Base-by-base conservation (phyloP, 1,284 basidiomycete species). In the Ustilago cynodontis region DNA sequence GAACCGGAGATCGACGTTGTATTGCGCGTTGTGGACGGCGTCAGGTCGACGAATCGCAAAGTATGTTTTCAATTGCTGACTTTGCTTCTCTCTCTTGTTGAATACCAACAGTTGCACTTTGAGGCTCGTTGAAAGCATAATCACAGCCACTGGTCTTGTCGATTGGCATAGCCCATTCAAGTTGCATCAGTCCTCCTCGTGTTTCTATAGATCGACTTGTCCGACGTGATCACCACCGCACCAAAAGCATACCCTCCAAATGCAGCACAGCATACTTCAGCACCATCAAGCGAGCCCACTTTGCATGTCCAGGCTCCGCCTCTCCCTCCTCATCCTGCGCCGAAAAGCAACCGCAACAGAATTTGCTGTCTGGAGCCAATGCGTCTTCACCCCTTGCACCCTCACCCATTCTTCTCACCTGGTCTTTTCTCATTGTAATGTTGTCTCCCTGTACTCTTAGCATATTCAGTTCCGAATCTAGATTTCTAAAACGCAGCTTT, bases 381-480 rank as follows among this genome's bases (percentile, higher is more conserved):
- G n/a, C n/a, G n/a, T n/a, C n/a, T n/a, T 14, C 41, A 29, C 8
- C 49, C 59, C 29, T 37, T n/a, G 3, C 6, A 16, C 50, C 31
- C 11, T 39, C 20, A 29, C 33, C 33, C n/a, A 37, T 18, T 37
- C 29, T 26, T 37, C 26, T 51, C 28, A 47, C 22, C 39, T 18
- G 39, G 24, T 47, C 16, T 50, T 53, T 41, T 41, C 54, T 47
- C 31, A 22, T 59, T 71, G 60, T 72, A 63, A 59, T 64, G 56
- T 56, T 47, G 28, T 41, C 45, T 57, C 37, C 45, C 54, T 72
- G 70, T 72, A 72, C 70, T 72, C 64, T 63, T 72, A 72, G 70
- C 70, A 72, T 72, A 10, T 28, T 53, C 26, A 60, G 28, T 49
- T 45, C 51, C 49, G 33, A 18, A 35, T 20, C 35, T 20, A 59